Base-by-base conservation (phyloP, 1,139 yeast genomes). In the Suhomyces chickasaworum region DNA sequence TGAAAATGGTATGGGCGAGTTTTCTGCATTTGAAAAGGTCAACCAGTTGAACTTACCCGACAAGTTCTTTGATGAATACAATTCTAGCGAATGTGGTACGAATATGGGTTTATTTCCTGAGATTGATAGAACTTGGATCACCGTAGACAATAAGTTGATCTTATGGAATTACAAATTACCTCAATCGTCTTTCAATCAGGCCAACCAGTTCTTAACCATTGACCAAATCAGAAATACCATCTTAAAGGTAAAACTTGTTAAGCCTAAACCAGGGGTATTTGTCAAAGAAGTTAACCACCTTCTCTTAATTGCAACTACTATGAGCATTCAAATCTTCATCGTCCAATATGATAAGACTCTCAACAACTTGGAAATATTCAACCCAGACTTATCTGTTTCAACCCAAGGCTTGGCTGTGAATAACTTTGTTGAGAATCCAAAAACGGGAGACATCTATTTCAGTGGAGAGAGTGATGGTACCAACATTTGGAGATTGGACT, bases 51-150 rank as follows among this genome's bases (percentile, higher is more conserved):
- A 80, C 58, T 81, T 91, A 44, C 98, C 98, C 0, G 97, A 90
- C 62, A 83, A 80, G 52, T 83, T 90, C 53, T 81, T 88, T 55
- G 89, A 85, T 51, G 91, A 88, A 56, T 82, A 86, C 60, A 83
- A 81, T 56, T 78, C 82, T 42, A 80, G 90, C 12, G 84, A 85
- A 58, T 78, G 83, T 48, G 77, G 74, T 39, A 82, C 91, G 27
- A 84, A 84, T 51, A 84, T 89, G 81, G 99, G 99, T 7, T 69
- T 91, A 41, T 85, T 93, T 55, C 81, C 93, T 0, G 91, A 86
- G 49, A 79, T 93, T 35, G 82, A 84, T 51, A 80, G 97, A 51
- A 84, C 93, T 7, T 93, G 98, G 98, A 79, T 91, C 39, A 83
- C 89, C 2, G 83, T 86, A 34, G 98, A 90, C 63, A 86, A 86